Evolutionary conservation across 129 eudicot genomes (phyloP).

Genomic region (Flaveria ramosissima): DNA sequence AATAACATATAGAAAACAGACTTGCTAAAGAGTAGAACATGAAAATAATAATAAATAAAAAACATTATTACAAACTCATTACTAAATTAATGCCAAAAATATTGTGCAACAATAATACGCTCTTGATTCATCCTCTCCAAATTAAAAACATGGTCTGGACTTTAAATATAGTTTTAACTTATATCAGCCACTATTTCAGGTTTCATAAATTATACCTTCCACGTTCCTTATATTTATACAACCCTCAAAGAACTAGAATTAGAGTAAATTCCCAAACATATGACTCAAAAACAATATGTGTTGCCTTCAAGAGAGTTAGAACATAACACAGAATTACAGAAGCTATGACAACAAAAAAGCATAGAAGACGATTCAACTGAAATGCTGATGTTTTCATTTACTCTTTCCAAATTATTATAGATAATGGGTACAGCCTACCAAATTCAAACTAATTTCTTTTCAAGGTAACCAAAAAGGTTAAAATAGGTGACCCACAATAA

Average conservation of each 20-base stretch:
- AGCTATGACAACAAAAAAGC: not conserved
- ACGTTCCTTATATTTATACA: not conserved
- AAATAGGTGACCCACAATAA: not conserved
- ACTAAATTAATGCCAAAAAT: not conserved
- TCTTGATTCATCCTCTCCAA: not conserved
- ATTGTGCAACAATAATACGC: not conserved
- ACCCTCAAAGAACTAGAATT: not conserved
- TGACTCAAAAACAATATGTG: not conserved
- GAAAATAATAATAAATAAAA: not conserved
- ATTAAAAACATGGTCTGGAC: not conserved
- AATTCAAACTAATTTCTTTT: not conserved
- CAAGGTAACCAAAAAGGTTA: not conserved
- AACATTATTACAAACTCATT: not conserved
- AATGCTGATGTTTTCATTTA: not conserved
- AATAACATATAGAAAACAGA: constrained; percentile 8
- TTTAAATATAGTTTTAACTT: not conserved
- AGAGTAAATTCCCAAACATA: constrained; percentile 10
- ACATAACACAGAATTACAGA: not conserved
- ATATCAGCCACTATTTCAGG: constrained; percentile 14
- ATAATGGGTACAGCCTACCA: not conserved
- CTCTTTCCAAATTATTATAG: not conserved
- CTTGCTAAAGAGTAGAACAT: not conserved
- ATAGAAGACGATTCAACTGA: not conserved
- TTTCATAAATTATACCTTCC: not conserved
- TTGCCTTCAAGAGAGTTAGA: not conserved